phyloP scores from a whole-genome alignment of 345 rosid species.

The Gossypium stocksii region DNA sequence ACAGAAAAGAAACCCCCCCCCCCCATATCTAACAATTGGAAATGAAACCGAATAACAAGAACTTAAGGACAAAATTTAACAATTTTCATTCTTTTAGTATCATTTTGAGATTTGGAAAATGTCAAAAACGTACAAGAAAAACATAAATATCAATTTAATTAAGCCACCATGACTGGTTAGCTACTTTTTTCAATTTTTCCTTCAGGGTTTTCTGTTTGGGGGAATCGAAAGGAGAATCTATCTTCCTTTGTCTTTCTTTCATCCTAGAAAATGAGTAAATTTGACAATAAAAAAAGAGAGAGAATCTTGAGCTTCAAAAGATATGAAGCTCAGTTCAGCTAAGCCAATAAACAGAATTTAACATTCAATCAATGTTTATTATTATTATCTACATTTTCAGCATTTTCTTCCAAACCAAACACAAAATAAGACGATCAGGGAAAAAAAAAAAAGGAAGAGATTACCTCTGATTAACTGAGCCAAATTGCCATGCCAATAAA shows the following conservation, averaged over 20 bases:
- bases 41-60: slow-evolving; percentile 6
- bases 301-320: not conserved
- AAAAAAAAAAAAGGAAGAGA: not conserved
- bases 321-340: not conserved
- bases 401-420: slow-evolving; percentile 9
- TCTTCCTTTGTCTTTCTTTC: not conserved
- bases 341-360: not conserved
- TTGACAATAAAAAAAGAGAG: not conserved
- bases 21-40: not conserved
- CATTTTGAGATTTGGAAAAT: no score
- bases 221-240: not conserved
- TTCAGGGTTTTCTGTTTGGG: not conserved
- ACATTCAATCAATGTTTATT: not conserved
- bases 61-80: not conserved
- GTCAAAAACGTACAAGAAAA: no score
- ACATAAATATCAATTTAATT: not conserved
- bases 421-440: not conserved
- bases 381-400: not conserved
- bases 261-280: not conserved
- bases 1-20: not conserved
- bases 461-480: slow-evolving; percentile 70
- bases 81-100: no score
- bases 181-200: not conserved
- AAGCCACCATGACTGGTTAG: not conserved
- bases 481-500: slow-evolving; percentile 57